Conservation (phyloP, 495 filamentous ascomycete species). For the Penicillium atrosanguineum region DNA sequence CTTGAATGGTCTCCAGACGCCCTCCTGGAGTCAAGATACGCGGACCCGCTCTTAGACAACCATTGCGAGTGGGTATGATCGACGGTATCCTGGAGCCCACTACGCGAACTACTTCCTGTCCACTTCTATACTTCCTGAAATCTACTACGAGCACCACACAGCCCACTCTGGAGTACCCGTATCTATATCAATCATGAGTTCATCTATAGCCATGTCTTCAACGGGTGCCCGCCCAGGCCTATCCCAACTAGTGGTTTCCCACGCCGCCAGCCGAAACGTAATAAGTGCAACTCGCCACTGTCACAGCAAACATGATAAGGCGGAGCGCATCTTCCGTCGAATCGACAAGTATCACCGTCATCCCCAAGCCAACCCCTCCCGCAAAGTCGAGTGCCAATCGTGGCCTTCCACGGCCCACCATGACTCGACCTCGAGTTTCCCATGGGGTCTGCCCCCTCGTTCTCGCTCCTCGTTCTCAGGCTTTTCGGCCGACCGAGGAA, state of each 20-base stretch:
- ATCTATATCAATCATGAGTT: slow-evolving; percentile 21
- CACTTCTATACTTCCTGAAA: background rate
- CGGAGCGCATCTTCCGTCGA: slow-evolving; percentile 11
- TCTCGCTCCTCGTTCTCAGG: slow-evolving; percentile 16
- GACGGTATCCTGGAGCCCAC: slow-evolving; percentile 7
- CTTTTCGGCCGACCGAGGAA: slow-evolving; percentile 7
- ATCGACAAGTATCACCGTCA: slow-evolving; percentile 17
- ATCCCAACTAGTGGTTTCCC: slow-evolving; percentile 8
- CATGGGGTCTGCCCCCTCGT: slow-evolving; percentile 13
- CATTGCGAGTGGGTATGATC: slow-evolving; percentile 21
- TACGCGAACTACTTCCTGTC: slow-evolving; percentile 3
- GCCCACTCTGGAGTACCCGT: background rate
- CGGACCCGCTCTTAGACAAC: slow-evolving; percentile 7
- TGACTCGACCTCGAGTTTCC: slow-evolving; percentile 1
- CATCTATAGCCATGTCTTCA: slow-evolving; percentile 11
- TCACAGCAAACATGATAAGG: slow-evolving; percentile 11
- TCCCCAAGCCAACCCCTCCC: slow-evolving; percentile 9
- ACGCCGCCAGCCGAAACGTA: slow-evolving; percentile 9
- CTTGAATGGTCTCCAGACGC: slow-evolving; percentile 4
- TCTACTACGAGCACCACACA: background rate
- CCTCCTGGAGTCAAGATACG: slow-evolving; percentile 4
- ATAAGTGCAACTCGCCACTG: slow-evolving; percentile 13
- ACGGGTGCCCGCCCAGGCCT: slow-evolving; percentile 10
- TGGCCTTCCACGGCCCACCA: slow-evolving; percentile 9
- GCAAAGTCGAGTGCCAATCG: slow-evolving; percentile 8